Base-by-base conservation (phyloP, 2,329 filamentous ascomycete genomes). In the Botryosphaeria dothidea region DNA sequence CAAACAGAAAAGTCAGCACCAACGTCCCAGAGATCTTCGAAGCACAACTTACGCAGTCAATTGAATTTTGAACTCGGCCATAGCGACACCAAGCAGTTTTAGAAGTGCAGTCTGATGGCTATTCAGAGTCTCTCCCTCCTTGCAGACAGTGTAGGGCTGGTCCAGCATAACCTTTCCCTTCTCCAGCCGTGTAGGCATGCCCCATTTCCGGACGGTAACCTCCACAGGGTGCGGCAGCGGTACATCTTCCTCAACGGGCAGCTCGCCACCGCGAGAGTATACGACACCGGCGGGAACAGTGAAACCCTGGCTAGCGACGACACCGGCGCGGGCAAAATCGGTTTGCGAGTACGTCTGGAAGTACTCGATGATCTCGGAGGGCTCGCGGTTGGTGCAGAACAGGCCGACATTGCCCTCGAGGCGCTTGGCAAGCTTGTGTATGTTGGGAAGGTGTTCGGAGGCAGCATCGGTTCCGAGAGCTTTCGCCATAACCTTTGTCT, bases 401-500 rank as follows among this genome's bases (percentile, higher is more conserved):
- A 99, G 86, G 65, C 95, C 95, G 66, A 97, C 92, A 72, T 91
- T 90, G 74, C 95, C 95, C 70, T 84, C 80, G 60, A 98, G 84
- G 83, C 92, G 86, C 51, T 83, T 82, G 21, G 86, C 81, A 66
- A 97, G 87, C 68, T 82, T 80, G 76, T 92, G 84, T 73, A 95
- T 87, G 75, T 92, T 92, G 49, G 91, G 87, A 71, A 92, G 91
- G 79, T 91, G 86, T 80, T 93, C 92, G 73, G 92, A 90, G 74
- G 91, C 90, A 70, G 88, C 85, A 62, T 84, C 89, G 69, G 86
- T 86, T 75, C 95, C 95, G 27, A 99, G 90, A 65, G 95, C 93
- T 81, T 95, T 94, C 72, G 92, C 89, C 93, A 98, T 98, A 79
- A 99, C 93, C 82, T 98, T 98, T 66, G 94, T 98, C 84, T 98